Percentiles rank a stretch among this genome's conserved stretches.
These are phyloP conservation scores for Xylariaceae sp. DNA, from an alignment of 2,329 filamentous ascomycete species.

Conservation along the genomic window DNA sequence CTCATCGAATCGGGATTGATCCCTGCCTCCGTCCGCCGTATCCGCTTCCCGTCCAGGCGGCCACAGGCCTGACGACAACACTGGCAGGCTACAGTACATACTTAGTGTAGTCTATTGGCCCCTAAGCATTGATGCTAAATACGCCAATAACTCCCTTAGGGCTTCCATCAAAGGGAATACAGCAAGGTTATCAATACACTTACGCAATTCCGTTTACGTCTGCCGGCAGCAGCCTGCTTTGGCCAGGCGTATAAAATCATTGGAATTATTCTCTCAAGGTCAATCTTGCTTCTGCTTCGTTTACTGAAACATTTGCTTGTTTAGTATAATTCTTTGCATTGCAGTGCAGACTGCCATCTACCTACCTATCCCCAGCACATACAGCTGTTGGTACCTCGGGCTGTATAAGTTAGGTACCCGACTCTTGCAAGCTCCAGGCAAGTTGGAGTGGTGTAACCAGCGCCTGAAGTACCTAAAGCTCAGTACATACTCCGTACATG, in stretches of 20 bases:
- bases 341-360: too few relatives aligned
- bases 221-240: background rate
- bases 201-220: background rate
- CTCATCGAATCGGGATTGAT: constrained; percentile 18
- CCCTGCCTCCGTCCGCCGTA: constrained; percentile 12
- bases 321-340: too few relatives aligned
- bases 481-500: too few relatives aligned
- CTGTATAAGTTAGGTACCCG: too few relatives aligned
- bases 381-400: too few relatives aligned
- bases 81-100: background rate
- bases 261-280: too few relatives aligned
- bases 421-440: too few relatives aligned
- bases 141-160: too few relatives aligned
- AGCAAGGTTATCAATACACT: background rate
- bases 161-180: background rate
- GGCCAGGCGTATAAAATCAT: background rate
- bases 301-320: background rate
- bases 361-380: too few relatives aligned
- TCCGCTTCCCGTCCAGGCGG: constrained; percentile 11
- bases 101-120: background rate
- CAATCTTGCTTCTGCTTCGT: background rate
- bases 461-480: too few relatives aligned
- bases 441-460: background rate
- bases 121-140: background rate
- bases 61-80: background rate